A percentile compares a stretch with the other conserved stretches of the same genome.
Conservation (phyloP, 2,329 filamentous ascomycete genomes). For the Calonectria henricotiae region DNA sequence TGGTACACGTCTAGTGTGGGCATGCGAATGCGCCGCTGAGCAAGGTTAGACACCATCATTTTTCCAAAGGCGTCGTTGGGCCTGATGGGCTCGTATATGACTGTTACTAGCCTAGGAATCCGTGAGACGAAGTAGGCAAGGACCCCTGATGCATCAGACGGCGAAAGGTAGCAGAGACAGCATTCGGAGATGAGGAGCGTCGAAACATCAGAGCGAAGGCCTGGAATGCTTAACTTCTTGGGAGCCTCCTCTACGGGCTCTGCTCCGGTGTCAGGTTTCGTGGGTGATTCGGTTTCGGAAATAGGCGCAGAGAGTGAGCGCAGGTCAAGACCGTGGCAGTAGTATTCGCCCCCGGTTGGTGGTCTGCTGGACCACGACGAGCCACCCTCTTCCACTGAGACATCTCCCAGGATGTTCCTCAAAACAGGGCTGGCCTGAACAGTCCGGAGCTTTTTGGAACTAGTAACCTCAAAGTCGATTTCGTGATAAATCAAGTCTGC, state of each 20-base stretch:
- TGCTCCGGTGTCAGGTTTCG: neutral
- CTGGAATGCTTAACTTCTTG: constrained; percentile 50
- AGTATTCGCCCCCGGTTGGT: constrained; percentile 63
- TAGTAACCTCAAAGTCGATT: constrained; percentile 87
- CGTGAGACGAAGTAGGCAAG: constrained; percentile 75
- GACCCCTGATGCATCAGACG: constrained; percentile 75
- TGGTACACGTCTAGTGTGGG: constrained; percentile 85
- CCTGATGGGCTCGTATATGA: constrained; percentile 92
- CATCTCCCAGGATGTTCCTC: constrained; percentile 59
- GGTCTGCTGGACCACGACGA: constrained; percentile 66
- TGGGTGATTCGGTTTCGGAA: neutral
- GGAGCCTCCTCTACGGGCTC: constrained; percentile 24
- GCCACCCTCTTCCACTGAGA: constrained; percentile 52
- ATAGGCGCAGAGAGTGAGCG: constrained; percentile 66
- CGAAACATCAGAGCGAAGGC: constrained; percentile 74
- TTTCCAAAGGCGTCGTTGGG: constrained; percentile 89
- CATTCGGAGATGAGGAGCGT: constrained; percentile 95
- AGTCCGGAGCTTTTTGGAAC: constrained; percentile 75
- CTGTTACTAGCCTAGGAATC: constrained; percentile 69
- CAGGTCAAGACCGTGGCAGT: constrained; percentile 80
- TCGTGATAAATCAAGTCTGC: constrained; percentile 85
- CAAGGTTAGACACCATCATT: constrained; percentile 94
- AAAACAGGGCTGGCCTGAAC: constrained; percentile 66
- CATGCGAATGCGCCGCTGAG: constrained; percentile 85
- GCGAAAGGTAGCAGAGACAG: constrained; percentile 90